Percentiles rank a stretch among this genome's conserved stretches.
Conservation (phyloP, 169 alveolate species). For the Plasmodium coatneyi region DNA sequence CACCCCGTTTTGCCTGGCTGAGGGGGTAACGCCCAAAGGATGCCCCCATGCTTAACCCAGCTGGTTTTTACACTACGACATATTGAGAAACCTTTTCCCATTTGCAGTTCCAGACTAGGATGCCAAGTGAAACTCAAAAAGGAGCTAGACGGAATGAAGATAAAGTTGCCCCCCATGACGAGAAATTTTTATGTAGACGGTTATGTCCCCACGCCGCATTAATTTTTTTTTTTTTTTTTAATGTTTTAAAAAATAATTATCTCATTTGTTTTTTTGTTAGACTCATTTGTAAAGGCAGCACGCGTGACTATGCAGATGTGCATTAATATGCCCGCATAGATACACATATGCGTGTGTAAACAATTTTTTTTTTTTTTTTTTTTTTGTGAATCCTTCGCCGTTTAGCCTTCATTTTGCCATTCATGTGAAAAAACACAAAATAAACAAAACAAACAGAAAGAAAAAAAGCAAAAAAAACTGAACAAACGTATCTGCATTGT, state of each 20-base stretch:
- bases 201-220: slow-evolving; percentile 94
- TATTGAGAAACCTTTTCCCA: background rate
- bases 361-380: background rate
- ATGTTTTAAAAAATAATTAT: slow-evolving; percentile 22
- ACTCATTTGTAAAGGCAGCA: background rate
- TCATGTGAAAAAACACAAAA: background rate
- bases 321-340: background rate
- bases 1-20: background rate
- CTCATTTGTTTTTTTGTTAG: background rate
- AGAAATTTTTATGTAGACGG: slow-evolving; percentile 97
- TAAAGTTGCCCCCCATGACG: slow-evolving; percentile 92
- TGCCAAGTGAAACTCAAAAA: slow-evolving; percentile 91
- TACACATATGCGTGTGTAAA: background rate
- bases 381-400: background rate
- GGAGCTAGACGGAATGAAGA: slow-evolving; percentile 88
- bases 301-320: background rate
- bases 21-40: background rate
- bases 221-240: slow-evolving; percentile 15
- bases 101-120: slow-evolving; percentile 93
- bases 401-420: slow-evolving; percentile 1
- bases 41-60: background rate
- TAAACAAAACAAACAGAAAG: background rate
- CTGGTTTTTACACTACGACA: background rate
- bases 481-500: background rate
- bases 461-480: background rate